A percentile compares a stretch with the other conserved stretches of the same genome.
Evolutionary conservation across 2,329 filamentous ascomycete genomes (phyloP).

Genomic region (Aspergillus sergii): DNA sequence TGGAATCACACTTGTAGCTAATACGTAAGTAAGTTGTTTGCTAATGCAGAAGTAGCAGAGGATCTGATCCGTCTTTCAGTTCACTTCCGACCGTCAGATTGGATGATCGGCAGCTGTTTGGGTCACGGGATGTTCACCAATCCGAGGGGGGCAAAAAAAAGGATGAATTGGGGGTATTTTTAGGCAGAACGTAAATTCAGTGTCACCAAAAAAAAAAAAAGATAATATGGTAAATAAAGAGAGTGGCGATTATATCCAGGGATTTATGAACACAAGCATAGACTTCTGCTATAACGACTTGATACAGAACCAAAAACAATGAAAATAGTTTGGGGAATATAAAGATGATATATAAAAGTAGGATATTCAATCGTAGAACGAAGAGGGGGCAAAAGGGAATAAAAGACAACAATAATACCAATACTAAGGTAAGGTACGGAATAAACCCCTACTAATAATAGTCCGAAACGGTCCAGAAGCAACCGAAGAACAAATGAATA

Average conservation of each 20-base stretch:
- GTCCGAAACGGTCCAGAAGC: neutral
- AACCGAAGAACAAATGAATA: neutral
- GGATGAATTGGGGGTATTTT: neutral
- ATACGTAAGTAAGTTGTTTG: neutral
- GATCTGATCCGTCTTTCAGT: slow-evolving; percentile 3
- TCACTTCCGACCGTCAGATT: slow-evolving; percentile 13
- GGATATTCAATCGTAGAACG: neutral
- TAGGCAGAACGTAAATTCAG: neutral
- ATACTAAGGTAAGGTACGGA: slow-evolving; percentile 7
- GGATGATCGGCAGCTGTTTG: slow-evolving; percentile 11
- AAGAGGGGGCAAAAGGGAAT: neutral
- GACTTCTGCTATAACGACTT: neutral
- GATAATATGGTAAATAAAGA: neutral
- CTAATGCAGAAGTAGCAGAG: slow-evolving; percentile 4
- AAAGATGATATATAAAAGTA: neutral
- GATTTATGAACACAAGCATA: neutral
- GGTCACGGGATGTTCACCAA: slow-evolving; percentile 16
- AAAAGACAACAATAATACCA: slow-evolving; percentile 3
- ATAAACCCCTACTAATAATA: neutral
- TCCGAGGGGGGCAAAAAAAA: slow-evolving; percentile 1
- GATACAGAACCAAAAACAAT: neutral
- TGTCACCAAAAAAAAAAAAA: neutral
- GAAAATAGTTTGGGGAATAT: neutral
- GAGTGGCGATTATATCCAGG: neutral
- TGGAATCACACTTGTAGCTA: neutral